These are phyloP conservation scores for Speleostelium caveatum DNA, from an alignment of 78 protist species.

Conservation along the genomic window DNA sequence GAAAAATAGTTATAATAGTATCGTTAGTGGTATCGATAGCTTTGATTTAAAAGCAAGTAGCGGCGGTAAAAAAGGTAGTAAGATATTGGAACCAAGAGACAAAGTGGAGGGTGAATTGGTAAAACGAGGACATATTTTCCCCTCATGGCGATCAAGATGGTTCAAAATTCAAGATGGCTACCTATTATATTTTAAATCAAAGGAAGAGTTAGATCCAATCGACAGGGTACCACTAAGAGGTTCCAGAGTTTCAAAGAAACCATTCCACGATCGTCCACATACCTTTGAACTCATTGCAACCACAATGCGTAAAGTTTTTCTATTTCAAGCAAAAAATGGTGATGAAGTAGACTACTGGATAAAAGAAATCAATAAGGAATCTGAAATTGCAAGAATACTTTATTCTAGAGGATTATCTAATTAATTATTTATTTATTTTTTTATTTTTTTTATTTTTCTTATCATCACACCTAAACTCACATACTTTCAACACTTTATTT, in stretches of 20 bases:
- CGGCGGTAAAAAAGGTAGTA: too few relatives aligned
- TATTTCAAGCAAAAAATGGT: slow-evolving; percentile 49
- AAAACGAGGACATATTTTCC: slow-evolving; percentile 53
- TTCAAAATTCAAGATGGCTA: slow-evolving; percentile 46
- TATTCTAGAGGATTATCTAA: background rate
- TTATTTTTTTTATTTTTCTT: background rate
- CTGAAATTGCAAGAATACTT: slow-evolving; percentile 20
- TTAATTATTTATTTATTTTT: background rate
- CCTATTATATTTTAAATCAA: slow-evolving; percentile 45
- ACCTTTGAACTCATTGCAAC: slow-evolving; percentile 61
- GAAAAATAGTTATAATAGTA: too few relatives aligned
- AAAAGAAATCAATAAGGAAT: slow-evolving; percentile 17
- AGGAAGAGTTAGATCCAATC: slow-evolving; percentile 47
- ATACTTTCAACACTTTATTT: too few relatives aligned
- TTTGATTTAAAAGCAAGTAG: too few relatives aligned
- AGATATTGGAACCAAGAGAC: too few relatives aligned
- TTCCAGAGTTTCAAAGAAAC: slow-evolving; percentile 60
- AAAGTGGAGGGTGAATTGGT: slow-evolving; percentile 64
- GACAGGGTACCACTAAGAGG: slow-evolving; percentile 65
- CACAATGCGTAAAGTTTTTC: slow-evolving; percentile 44
- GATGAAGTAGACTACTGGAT: slow-evolving; percentile 64
- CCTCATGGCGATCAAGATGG: slow-evolving; percentile 59
- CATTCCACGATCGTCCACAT: slow-evolving; percentile 54
- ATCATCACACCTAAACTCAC: too few relatives aligned
- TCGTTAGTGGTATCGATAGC: too few relatives aligned